Evolutionary conservation across 345 rosid species (phyloP).

Genomic region (Mercurialis annua): DNA sequence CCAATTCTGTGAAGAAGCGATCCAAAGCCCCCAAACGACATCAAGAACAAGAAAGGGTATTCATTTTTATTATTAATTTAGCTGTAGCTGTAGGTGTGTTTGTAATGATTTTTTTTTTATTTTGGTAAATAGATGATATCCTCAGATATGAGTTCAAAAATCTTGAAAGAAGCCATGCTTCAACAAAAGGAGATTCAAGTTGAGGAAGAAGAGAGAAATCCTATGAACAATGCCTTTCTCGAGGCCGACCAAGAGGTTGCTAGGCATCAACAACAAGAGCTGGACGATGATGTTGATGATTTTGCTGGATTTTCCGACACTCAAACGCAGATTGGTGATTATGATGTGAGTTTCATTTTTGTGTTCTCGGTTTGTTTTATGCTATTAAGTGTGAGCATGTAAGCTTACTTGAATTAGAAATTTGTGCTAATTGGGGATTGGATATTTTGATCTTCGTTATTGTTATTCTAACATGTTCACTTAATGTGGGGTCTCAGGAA

Average conservation of each 20-base stretch:
- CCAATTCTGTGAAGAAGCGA: slow-evolving; percentile 51
- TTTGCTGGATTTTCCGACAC: slow-evolving; percentile 62
- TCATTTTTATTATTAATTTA: too few species aligned
- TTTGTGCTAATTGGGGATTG: neutral
- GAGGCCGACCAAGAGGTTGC: slow-evolving; percentile 37
- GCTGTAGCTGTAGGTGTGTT: neutral
- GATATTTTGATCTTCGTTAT: too few species aligned
- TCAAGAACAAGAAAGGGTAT: slow-evolving; percentile 52
- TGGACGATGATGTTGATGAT: slow-evolving; percentile 55
- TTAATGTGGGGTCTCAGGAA: slow-evolving; percentile 50
- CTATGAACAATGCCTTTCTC: slow-evolving; percentile 26
- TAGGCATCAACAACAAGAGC: slow-evolving; percentile 18
- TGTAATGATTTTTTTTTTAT: neutral
- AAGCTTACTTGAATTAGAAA: neutral
- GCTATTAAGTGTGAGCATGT: too few species aligned
- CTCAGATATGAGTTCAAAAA: slow-evolving; percentile 70
- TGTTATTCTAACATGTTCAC: too few species aligned
- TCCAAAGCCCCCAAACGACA: slow-evolving; percentile 64
- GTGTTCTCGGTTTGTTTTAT: neutral
- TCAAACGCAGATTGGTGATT: slow-evolving; percentile 48
- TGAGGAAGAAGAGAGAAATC: slow-evolving; percentile 39
- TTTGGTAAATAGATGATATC: slow-evolving; percentile 57
- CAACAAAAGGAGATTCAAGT: slow-evolving; percentile 83
- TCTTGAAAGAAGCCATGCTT: slow-evolving; percentile 71
- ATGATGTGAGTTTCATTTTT: slow-evolving; percentile 38